Conservation (phyloP, 2,329 filamentous ascomycete genomes). For the Penicillium sp. region DNA sequence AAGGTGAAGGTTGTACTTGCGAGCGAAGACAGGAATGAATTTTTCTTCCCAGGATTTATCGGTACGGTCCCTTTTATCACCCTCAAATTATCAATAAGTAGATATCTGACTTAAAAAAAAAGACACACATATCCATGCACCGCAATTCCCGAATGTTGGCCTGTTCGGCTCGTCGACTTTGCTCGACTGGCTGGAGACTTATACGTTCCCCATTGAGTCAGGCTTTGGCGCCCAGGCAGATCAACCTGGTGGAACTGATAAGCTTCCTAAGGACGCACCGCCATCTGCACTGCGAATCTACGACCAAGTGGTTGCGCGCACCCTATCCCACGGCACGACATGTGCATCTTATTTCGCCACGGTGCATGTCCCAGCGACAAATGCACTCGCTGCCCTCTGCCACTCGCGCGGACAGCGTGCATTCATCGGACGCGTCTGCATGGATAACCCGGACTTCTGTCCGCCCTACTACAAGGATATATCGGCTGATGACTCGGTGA, state of each 20-base stretch:
- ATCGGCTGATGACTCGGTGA: slow-evolving; percentile 63
- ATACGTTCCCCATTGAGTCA: slow-evolving; percentile 92
- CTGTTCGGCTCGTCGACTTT: slow-evolving; percentile 94
- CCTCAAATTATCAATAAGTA: not conserved
- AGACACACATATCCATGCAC: slow-evolving; percentile 96
- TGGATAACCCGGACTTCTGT: slow-evolving; percentile 73
- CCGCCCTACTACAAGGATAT: slow-evolving; percentile 82
- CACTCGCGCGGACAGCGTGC: slow-evolving; percentile 81
- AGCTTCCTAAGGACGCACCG: slow-evolving; percentile 33
- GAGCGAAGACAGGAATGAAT: slow-evolving; percentile 50
- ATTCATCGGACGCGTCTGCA: slow-evolving; percentile 92
- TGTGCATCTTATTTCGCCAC: slow-evolving; percentile 96
- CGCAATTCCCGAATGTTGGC: slow-evolving; percentile 92
- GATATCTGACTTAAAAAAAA: not conserved
- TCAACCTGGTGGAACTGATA: slow-evolving; percentile 17
- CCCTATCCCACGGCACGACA: slow-evolving; percentile 88
- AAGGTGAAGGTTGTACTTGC: slow-evolving; percentile 44
- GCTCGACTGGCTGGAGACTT: slow-evolving; percentile 89
- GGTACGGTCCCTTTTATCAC: slow-evolving; percentile 38
- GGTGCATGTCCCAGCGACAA: slow-evolving; percentile 84
- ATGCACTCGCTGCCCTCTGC: slow-evolving; percentile 85
- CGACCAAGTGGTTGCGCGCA: slow-evolving; percentile 75
- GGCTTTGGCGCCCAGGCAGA: slow-evolving; percentile 61
- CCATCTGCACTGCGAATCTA: slow-evolving; percentile 64
- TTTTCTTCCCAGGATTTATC: slow-evolving; percentile 57